Evolutionary conservation across 2,329 filamentous ascomycete genomes (phyloP).

Genomic region (Mariannaea elegans): DNA sequence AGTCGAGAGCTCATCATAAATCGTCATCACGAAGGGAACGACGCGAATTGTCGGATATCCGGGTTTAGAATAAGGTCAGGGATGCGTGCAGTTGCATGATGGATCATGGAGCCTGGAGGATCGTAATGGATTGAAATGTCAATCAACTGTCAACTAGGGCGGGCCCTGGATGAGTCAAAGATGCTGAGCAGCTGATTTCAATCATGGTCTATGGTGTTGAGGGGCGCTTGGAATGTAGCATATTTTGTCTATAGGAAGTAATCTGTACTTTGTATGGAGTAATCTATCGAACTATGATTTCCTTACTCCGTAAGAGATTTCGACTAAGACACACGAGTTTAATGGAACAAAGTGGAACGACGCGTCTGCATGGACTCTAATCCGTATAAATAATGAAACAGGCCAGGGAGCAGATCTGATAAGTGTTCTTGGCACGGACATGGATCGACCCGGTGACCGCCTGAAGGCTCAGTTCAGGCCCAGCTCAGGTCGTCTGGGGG

Average conservation of each 20-base stretch:
- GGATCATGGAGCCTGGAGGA: not conserved
- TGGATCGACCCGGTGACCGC: slow-evolving; percentile 29
- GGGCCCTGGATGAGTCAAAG: slow-evolving; percentile 32
- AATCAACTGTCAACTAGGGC: too few relatives aligned
- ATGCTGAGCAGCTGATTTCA: slow-evolving; percentile 8
- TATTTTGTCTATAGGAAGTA: slow-evolving; percentile 16
- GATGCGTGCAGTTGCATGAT: slow-evolving; percentile 4
- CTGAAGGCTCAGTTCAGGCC: slow-evolving; percentile 24
- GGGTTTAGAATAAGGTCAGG: slow-evolving; percentile 21
- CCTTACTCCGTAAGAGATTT: slow-evolving; percentile 12
- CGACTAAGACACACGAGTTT: slow-evolving; percentile 21
- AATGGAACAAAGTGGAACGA: slow-evolving; percentile 26
- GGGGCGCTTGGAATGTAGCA: slow-evolving; percentile 27
- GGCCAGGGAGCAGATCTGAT: slow-evolving; percentile 36
- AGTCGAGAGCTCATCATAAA: slow-evolving; percentile 28
- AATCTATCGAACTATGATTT: not conserved
- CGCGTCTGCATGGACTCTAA: slow-evolving; percentile 16
- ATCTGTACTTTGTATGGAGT: not conserved
- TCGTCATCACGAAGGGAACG: slow-evolving; percentile 33
- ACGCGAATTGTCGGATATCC: slow-evolving; percentile 28
- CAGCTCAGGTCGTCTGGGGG: slow-evolving; percentile 13
- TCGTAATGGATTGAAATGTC: slow-evolving; percentile 1
- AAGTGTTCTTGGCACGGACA: slow-evolving; percentile 36
- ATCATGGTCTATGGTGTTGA: slow-evolving; percentile 19
- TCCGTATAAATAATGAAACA: slow-evolving; percentile 21